phyloP scores from a whole-genome alignment of 192 early-diverging fungal species.

The Mortierella alpina region DNA sequence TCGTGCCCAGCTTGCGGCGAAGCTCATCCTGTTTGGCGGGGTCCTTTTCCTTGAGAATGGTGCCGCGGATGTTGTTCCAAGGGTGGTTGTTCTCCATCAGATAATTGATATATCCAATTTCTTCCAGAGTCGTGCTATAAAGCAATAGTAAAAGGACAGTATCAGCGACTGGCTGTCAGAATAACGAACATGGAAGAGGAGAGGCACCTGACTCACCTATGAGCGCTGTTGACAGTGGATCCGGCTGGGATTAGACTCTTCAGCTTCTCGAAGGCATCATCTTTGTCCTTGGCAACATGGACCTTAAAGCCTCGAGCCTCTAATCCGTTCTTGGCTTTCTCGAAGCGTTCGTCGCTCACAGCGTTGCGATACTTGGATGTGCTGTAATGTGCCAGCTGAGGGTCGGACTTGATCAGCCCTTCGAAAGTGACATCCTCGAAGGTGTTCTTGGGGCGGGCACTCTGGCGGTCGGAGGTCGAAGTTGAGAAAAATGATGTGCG shows the following conservation, averaged over 20 bases:
- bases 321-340: constrained; percentile 15
- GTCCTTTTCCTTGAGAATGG: constrained; percentile 35
- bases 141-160: background rate
- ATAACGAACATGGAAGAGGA: too few relatives aligned
- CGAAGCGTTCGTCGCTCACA: constrained; percentile 6
- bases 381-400: background rate
- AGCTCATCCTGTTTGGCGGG: constrained; percentile 19
- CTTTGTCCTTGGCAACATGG: constrained; percentile 25
- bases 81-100: constrained; percentile 15
- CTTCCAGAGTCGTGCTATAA: constrained; percentile 25
- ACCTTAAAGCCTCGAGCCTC: constrained; percentile 28
- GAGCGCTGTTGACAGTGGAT: background rate
- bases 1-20: constrained; percentile 28
- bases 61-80: constrained; percentile 35
- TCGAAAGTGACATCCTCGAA: constrained; percentile 19
- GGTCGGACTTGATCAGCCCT: background rate
- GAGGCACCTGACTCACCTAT: too few relatives aligned
- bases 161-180: background rate
- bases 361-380: constrained; percentile 2
- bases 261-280: constrained; percentile 27
- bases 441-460: constrained; percentile 10
- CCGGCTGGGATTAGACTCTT: constrained; percentile 31
- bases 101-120: constrained; percentile 41
- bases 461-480: too few relatives aligned
- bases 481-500: too few relatives aligned